Evolutionary conservation across 768 basidiomycete species (phyloP).

Genomic region (Strobilomyces dryophilus): DNA sequence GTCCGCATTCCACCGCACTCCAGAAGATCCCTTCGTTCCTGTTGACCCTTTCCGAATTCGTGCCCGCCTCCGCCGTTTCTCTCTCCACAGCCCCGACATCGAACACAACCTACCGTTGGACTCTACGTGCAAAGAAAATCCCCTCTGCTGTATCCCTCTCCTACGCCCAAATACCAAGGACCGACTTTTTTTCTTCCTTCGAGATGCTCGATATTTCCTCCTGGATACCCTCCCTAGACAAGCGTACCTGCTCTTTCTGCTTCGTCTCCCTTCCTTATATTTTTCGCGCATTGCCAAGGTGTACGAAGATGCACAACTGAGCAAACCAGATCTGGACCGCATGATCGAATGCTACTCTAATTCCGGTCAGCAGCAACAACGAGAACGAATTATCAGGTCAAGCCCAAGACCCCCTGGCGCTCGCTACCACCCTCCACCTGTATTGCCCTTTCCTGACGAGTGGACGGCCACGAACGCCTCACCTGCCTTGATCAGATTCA

Average conservation of each 20-base stretch:
- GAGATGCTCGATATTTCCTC: conserved; percentile 22
- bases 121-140: conserved; percentile 19
- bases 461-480: conserved; percentile 50
- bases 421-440: conserved; percentile 12
- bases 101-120: conserved; percentile 18
- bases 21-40: conserved; percentile 54
- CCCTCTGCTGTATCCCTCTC: conserved; percentile 20
- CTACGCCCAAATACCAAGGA: conserved; percentile 12
- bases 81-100: conserved; percentile 21
- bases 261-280: conserved; percentile 74
- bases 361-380: conserved; percentile 13
- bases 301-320: conserved; percentile 76
- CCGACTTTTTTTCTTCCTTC: conserved; percentile 15
- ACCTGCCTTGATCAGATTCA: conserved; percentile 62
- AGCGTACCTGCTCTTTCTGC: conserved; percentile 43
- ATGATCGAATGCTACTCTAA: conserved; percentile 39
- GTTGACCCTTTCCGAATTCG: conserved; percentile 48
- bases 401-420: conserved; percentile 30
- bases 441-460: conserved; percentile 50
- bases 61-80: conserved; percentile 18
- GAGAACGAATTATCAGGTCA: conserved; percentile 8
- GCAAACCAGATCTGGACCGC: conserved; percentile 62
- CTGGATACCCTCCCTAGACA: conserved; percentile 41
- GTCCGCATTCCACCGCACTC: conserved; percentile 47
- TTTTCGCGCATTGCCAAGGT: conserved; percentile 74